Base-by-base conservation (phyloP, 805 yeast genomes). In the Lipomyces starkeyi region DNA sequence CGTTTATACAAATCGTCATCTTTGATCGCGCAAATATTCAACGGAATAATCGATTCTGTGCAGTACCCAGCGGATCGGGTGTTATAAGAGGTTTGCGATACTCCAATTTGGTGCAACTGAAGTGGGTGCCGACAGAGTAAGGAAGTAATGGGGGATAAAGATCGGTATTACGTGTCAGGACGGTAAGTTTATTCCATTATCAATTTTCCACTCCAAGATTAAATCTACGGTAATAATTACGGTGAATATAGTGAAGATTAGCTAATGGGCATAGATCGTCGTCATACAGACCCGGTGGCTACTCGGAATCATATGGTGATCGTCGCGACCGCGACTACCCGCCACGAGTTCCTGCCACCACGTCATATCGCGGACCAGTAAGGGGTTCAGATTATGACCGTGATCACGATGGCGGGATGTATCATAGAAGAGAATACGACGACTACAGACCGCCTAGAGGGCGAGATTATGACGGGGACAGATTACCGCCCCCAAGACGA, bases 201-300 rank as follows among this genome's bases (percentile, higher is more conserved):
- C 29, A 7, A 14, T 54, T 2, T 40, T 6, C 49, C 29, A 22
- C 29, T 22, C 6, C 43, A 7, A 17, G 17, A 17, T 49, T 62
- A 37, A 22, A 35, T 20, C 20, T 61, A 17, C 58, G 52, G 17
- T 35, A 2, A 7, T 32, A 8, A 22, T 54, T 20, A 6, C 14
- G 22, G 49, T 9, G 29, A 25, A 13, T 22, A 13, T 22, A n/a
- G 34, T 20, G 56, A 29, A 25, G 27, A 25, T 53, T 53, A 6
- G 7, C n/a, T 25, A 9, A 25, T 53, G 29, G 7, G 22, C 11
- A 17, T 49, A 57, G 62, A 56, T 58, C 65, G 20, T 60, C 64
- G 37, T 57, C 67, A 22, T 64, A 64, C 49, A 11, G 67, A n/a
- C 64, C 67, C 6, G 67, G 43, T 37, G 59, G 62, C 9, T 59